Conservation (phyloP, 202 grass and related monocot species). For the Musa balbisiana region DNA sequence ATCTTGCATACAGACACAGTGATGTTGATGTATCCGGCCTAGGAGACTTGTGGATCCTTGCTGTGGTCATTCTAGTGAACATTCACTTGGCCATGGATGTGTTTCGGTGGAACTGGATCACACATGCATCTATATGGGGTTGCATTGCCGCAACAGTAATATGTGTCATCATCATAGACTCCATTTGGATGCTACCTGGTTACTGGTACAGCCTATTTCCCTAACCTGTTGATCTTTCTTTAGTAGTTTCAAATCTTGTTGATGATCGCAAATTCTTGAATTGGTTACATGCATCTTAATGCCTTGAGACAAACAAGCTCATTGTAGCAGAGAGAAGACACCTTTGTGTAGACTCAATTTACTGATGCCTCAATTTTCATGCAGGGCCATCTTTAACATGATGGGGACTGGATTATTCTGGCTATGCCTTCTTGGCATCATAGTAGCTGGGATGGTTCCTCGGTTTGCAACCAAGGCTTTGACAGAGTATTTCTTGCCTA, state of each 20-base stretch:
- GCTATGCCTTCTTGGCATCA: slow-evolving; percentile 59
- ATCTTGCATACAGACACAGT: slow-evolving; percentile 69
- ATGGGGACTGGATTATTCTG: slow-evolving; percentile 80
- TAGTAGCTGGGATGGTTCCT: slow-evolving; percentile 68
- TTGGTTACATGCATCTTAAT: neutral
- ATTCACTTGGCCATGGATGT: slow-evolving; percentile 88
- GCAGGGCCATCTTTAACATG: slow-evolving; percentile 77
- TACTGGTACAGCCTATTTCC: slow-evolving; percentile 46
- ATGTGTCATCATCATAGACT: slow-evolving; percentile 83
- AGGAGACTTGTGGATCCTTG: slow-evolving; percentile 70
- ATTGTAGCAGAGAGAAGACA: neutral
- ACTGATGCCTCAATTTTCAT: slow-evolving; percentile 30
- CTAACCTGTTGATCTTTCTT: neutral
- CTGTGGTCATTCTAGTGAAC: slow-evolving; percentile 89
- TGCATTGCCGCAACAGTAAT: slow-evolving; percentile 77
- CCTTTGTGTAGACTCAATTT: neutral
- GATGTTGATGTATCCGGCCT: slow-evolving; percentile 52
- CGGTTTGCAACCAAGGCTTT: slow-evolving; percentile 70
- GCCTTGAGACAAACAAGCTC: neutral
- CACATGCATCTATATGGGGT: slow-evolving; percentile 76
- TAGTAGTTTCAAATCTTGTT: neutral
- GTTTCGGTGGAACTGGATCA: slow-evolving; percentile 84
- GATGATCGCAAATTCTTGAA: too few relatives aligned
- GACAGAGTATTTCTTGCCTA: slow-evolving; percentile 52
- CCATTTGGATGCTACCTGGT: slow-evolving; percentile 51